These are phyloP conservation scores for Remersonia thermophila DNA, from an alignment of 2,329 filamentous ascomycete species.

Conservation along the genomic window DNA sequence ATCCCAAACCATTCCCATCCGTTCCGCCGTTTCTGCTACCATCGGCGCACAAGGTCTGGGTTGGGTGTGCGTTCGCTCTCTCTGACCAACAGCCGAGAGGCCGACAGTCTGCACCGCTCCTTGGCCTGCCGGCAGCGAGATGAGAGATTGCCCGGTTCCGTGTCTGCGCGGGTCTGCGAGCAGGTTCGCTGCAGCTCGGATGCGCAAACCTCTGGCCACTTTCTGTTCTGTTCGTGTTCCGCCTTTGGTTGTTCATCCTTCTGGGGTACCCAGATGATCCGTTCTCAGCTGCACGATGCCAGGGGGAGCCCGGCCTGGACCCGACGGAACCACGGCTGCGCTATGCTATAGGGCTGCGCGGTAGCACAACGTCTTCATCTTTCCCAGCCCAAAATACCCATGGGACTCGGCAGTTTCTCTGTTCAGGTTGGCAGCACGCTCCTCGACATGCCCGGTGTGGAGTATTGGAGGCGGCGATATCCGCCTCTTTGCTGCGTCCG, in stretches of 20 bases:
- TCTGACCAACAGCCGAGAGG: conserved; percentile 1
- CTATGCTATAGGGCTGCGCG: no score
- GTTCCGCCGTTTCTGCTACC: conserved; percentile 7
- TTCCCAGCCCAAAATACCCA: no score
- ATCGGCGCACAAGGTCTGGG: conserved; percentile 1
- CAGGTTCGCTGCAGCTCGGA: background rate
- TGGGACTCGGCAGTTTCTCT: no score
- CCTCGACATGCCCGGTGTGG: no score
- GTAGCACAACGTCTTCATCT: no score
- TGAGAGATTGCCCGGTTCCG: background rate
- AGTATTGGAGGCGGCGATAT: no score
- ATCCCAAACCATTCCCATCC: conserved; percentile 17
- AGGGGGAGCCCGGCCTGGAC: no score
- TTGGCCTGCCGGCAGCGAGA: conserved; percentile 3
- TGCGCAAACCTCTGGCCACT: conserved; percentile 10
- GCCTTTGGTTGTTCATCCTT: no score
- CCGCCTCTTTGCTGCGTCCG: no score
- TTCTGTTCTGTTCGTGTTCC: conserved; percentile 8
- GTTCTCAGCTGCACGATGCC: conserved; percentile 5
- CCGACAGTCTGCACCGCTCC: conserved; percentile 2
- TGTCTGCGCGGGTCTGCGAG: conserved; percentile 1
- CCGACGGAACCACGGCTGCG: no score
- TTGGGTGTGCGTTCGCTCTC: conserved; percentile 9
- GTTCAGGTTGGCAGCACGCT: no score
- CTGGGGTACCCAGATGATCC: conserved; percentile 6